Base-by-base conservation (phyloP, 1,139 yeast genomes). In the Arxiozyma telluris region DNA sequence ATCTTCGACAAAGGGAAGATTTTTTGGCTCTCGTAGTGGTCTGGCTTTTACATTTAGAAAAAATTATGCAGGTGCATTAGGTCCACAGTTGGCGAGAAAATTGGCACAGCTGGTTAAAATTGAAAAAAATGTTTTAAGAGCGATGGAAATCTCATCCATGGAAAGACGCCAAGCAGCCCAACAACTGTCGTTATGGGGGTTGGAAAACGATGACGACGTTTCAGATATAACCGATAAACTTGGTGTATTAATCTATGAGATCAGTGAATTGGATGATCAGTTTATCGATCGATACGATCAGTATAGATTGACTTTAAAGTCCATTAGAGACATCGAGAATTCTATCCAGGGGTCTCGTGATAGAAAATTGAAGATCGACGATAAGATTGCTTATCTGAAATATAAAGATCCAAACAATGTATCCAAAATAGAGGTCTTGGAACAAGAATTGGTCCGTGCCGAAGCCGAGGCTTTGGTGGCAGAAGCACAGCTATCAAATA, bases 391-490 rank as follows among this genome's bases (percentile, higher is more conserved):
- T 62, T 91, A 87, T 76, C 81, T 93, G 76, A 93, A 93, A 78
- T 93, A 93, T 81, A 93, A 91, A 80, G 98, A 93, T 75, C 98
- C 98, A 59, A 88, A 87, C 76, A 87, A 96, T 56, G 12, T n/a
- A 15, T 96, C 96, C 73, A 91, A 89, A 80, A 88, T 93, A 63
- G 83, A 89, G 60, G 90, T 91, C 54, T 82, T 93, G 72, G 98
- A 93, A 79, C 98, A 93, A 77, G 98, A 93, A 77, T 82, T 93
- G 72, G 98, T 93, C 61, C 87, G 98, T 75, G 97, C 98, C 53
- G 98, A 93, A 78, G 98, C 98, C 63, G 98, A 93, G 77, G 88
- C 96, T 52, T 82, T 93, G 67, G 98, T 93, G 66, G 98, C 98
- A 57, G 98, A 93, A 79, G 98, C 98, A 55, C 98, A 93, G 79